Conservation (phyloP, 495 filamentous ascomycete genomes). For the Aspergillus homomorphus region DNA sequence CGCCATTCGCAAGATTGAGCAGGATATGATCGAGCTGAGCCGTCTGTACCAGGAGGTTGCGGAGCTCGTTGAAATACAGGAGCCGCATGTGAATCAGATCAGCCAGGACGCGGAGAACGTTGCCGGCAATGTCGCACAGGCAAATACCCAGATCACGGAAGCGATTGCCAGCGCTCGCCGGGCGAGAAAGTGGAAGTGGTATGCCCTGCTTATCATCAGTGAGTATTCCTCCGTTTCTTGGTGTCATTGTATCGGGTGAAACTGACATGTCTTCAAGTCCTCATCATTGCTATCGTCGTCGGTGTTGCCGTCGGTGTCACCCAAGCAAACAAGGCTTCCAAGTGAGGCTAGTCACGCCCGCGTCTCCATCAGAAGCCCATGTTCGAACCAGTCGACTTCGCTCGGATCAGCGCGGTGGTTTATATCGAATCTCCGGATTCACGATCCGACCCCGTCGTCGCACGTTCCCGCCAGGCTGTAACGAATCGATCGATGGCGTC, state of each 20-base stretch:
- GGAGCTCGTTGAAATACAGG: constrained; percentile 77
- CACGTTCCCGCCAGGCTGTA: constrained; percentile 2
- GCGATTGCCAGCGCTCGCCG: constrained; percentile 78
- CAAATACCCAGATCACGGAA: constrained; percentile 70
- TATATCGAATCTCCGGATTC: not conserved
- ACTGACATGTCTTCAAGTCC: constrained; percentile 30
- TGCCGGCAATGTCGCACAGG: constrained; percentile 71
- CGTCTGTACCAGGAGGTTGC: constrained; percentile 85
- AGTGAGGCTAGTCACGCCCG: not conserved
- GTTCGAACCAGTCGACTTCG: constrained; percentile 1
- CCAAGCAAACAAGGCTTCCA: constrained; percentile 30
- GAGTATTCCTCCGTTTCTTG: constrained; percentile 39
- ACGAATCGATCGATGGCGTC: not conserved
- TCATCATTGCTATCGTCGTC: constrained; percentile 51
- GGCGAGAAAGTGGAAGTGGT: constrained; percentile 96
- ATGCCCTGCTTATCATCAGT: constrained; percentile 79
- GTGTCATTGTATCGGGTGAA: not conserved
- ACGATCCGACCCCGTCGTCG: not conserved
- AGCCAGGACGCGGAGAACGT: constrained; percentile 79
- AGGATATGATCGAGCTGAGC: constrained; percentile 78
- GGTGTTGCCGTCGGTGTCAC: constrained; percentile 50
- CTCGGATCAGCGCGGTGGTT: not conserved
- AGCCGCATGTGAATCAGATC: constrained; percentile 70
- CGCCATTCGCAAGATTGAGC: constrained; percentile 87
- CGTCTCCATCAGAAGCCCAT: not conserved